Evolutionary conservation across 768 basidiomycete genomes (phyloP), one percentile per base, ranked within the genome.

Genomic region (Termitomyces titanicus): DNA sequence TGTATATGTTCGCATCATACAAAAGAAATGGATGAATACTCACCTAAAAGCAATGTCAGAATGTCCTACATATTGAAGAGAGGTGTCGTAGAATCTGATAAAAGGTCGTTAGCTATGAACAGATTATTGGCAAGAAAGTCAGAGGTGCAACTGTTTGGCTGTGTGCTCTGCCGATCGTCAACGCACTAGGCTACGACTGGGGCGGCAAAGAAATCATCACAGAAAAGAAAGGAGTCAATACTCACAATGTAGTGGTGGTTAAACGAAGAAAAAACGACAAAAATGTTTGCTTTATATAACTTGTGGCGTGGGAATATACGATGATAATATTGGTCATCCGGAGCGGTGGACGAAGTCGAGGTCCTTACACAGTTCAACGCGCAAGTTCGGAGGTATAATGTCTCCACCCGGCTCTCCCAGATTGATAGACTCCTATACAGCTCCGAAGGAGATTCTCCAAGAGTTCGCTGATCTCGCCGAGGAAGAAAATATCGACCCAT

Each of bases 401-500:
- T 81, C 82, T 70, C 68, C 81, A 66, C 77, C 83, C 58, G 73
- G 73, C 59, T 83, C 84, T 60, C 83, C 83, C 56, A 83, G 90
- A 69, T 82, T 93, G 55, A 80, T 94, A 59, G 92, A 94, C 80
- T 92, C 91, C 50, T 96, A 86, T 71, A 94, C 94, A 58, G 96
- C 81, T 42, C 93, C 94, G 12, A 95, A 92, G 74, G 94, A 98
- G 56, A 79, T 98, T 50, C 81, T 98, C 38, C 83, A 93, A 69
- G 97, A 98, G 73, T 97, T 98, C 61, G 89, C 88, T 27, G 87
- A 94, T 54, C 82, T 95, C 68, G 94, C 92, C 15, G 95, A 98
- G 64, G 93, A 94, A 66, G 96, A 98, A 66, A 81, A 95, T 71
- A 71, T 90, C 66, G 92, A 95, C 69, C 92, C 91, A 20, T 93